Evolutionary conservation across 371 early-diverging fungal species (phyloP).

Genomic region (Actinomucor elegans): DNA sequence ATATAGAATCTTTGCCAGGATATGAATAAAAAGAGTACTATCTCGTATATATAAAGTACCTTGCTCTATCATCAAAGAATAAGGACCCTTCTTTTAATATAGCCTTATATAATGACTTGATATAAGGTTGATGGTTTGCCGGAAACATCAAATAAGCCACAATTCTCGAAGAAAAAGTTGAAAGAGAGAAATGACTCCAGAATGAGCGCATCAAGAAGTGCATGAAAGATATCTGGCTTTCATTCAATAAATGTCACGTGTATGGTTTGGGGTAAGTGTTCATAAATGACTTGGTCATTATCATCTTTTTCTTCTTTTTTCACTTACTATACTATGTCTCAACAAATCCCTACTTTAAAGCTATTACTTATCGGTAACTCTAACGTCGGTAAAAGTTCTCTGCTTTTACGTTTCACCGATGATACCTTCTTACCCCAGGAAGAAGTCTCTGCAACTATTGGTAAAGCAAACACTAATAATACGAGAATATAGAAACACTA

Average conservation of each 20-base stretch:
- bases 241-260: constrained; percentile 7
- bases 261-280: not conserved
- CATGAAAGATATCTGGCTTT: too few species aligned
- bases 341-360: constrained; percentile 80
- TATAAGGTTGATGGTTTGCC: constrained; percentile 26
- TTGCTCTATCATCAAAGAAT: constrained; percentile 49
- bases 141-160: constrained; percentile 18
- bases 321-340: constrained; percentile 11
- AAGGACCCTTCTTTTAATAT: constrained; percentile 29
- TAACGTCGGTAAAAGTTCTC: constrained; percentile 97
- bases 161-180: not conserved
- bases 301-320: constrained; percentile 2
- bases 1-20: constrained; percentile 36
- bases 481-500: too few species aligned
- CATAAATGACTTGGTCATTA: not conserved
- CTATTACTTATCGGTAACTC: constrained; percentile 98
- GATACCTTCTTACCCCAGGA: constrained; percentile 94
- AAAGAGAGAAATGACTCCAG: not conserved
- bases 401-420: constrained; percentile 97
- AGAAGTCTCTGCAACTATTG: constrained; percentile 94
- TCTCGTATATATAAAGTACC: too few species aligned
- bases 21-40: too few species aligned
- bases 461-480: too few species aligned
- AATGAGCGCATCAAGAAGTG: constrained; percentile 1
- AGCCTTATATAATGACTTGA: constrained; percentile 35